Evolutionary conservation across 306 rosid genomes (phyloP), one percentile per base, ranked within the genome.

Genomic region (Quercus mongolica): DNA sequence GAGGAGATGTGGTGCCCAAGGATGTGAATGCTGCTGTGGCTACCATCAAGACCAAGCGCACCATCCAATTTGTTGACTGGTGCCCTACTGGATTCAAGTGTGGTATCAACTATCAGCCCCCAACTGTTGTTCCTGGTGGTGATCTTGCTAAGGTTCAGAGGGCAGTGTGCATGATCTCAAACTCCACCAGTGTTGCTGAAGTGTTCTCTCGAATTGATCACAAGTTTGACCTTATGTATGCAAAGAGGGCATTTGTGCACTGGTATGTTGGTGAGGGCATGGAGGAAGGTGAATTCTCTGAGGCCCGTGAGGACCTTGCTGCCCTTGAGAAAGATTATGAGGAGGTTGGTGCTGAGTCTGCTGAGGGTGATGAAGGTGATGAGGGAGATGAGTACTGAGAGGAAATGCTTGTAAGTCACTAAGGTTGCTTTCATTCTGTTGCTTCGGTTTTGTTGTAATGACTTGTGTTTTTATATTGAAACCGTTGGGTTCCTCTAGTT

Each of bases 221-320:
- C 88, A 92, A 92, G 74, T 90, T 92, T 14, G 97, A 92, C 62
- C 94, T 92, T 31, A 92, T 92, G 94, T 92, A 92, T 76, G 89
- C 97, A 13, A 90, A 92, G 91, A 87, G 97, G 69, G 97, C 97
- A 4, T 92, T 92, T 9, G 92, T 92, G 56, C 97, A 92, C 88
- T 92, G 92, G 94, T 92, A 92, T n/a, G 94, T 92, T 18, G 97
- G 94, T 46, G 92, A 92, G 91, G 94, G 97, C 10, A 90, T 92
- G 97, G 97, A 92, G 83, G 97, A 90, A 77, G 97, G 97, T 52
- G 97, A 92, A 75, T 92, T 92, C 87, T 92, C 97, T 0, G 94
- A 92, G 76, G 97, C 97, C 55, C 91, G 94, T 26, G 97, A 92
- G 70, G 94, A 92, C 83, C 97, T 92, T 59, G 94, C 97, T 44